Conservation (phyloP, 2,329 filamentous ascomycete genomes). For the Diaporthe citriasiana region DNA sequence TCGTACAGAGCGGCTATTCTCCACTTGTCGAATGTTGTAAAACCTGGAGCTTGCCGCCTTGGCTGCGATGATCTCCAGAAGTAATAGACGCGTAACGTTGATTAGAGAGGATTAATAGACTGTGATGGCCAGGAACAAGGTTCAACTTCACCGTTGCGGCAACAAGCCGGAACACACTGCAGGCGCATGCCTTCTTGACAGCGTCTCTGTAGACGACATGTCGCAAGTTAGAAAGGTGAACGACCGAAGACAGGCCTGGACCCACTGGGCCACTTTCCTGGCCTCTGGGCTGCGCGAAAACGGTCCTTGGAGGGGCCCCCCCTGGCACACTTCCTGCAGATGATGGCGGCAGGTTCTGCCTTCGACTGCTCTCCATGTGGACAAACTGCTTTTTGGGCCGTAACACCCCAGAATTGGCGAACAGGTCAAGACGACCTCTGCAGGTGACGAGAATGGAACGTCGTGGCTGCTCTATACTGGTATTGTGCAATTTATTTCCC, state of each 20-base stretch:
- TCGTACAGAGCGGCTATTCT: slow-evolving; percentile 37
- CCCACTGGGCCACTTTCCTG: slow-evolving; percentile 39
- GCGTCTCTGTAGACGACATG: slow-evolving; percentile 35
- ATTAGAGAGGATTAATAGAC: slow-evolving; percentile 9
- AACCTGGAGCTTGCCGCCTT: slow-evolving; percentile 37
- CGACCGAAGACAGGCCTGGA: slow-evolving; percentile 40
- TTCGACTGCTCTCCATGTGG: slow-evolving; percentile 33
- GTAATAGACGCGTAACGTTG: slow-evolving; percentile 28
- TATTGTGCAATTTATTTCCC: slow-evolving; percentile 4
- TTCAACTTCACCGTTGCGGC: slow-evolving; percentile 3
- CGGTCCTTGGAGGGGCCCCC: slow-evolving; percentile 34
- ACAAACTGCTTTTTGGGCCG: slow-evolving; percentile 34
- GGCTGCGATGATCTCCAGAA: slow-evolving; percentile 26
- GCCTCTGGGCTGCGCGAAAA: slow-evolving; percentile 42
- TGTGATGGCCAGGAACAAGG: slow-evolving; percentile 13
- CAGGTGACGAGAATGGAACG: slow-evolving; percentile 20
- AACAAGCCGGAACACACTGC: slow-evolving; percentile 19
- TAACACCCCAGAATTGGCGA: slow-evolving; percentile 31
- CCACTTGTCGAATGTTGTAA: slow-evolving; percentile 38
- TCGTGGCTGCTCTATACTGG: slow-evolving; percentile 3
- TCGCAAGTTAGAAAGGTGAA: slow-evolving; percentile 36
- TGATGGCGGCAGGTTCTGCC: slow-evolving; percentile 29
- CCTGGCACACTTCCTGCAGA: slow-evolving; percentile 26
- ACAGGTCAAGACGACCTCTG: slow-evolving; percentile 29
- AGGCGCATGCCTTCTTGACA: slow-evolving; percentile 30